Percentiles rank a stretch among this genome's conserved stretches.
These are phyloP conservation scores for Acrocalymma vagum DNA, from an alignment of 2,329 filamentous ascomycete genomes.

Conservation along the genomic window DNA sequence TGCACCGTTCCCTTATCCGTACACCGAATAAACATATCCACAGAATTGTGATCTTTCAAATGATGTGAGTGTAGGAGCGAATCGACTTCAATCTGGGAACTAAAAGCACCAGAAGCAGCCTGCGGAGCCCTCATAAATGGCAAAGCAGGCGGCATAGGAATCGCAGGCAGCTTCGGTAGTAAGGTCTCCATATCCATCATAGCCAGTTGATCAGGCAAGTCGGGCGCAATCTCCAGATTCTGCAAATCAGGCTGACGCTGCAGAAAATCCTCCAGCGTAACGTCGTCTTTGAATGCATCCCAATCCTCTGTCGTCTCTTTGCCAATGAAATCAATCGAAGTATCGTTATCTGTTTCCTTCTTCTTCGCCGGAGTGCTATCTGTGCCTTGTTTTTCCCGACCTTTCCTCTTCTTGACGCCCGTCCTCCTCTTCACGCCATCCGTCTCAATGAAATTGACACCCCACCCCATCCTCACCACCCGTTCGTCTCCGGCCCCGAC, in stretches of 20 bases:
- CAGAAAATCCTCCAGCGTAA: conserved; percentile 49
- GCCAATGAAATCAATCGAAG: conserved; percentile 28
- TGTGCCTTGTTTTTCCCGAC: conserved; percentile 21
- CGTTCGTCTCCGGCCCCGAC: conserved; percentile 8
- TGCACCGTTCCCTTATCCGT: conserved; percentile 76
- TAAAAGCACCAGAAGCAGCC: conserved; percentile 46
- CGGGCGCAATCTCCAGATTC: conserved; percentile 43
- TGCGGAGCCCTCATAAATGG: conserved; percentile 42
- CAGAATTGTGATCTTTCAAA: conserved; percentile 73
- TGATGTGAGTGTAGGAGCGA: conserved; percentile 53
- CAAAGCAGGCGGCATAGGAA: conserved; percentile 42
- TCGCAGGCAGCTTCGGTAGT: conserved; percentile 48
- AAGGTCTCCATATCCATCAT: conserved; percentile 51
- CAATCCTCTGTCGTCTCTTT: conserved; percentile 40
- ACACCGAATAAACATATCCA: conserved; percentile 81
- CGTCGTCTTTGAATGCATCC: conserved; percentile 43
- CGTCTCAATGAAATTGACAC: conserved; percentile 58
- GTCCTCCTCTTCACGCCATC: conserved; percentile 38
- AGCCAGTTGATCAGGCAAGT: conserved; percentile 49
- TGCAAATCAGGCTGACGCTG: conserved; percentile 45
- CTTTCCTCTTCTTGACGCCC: conserved; percentile 52
- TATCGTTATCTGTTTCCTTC: no score
- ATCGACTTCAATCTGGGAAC: conserved; percentile 51
- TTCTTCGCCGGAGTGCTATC: conserved; percentile 11
- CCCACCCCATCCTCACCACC: conserved; percentile 59